Conservation (phyloP, 1,139 yeast genomes). For the Geotrichum aggregatum region DNA sequence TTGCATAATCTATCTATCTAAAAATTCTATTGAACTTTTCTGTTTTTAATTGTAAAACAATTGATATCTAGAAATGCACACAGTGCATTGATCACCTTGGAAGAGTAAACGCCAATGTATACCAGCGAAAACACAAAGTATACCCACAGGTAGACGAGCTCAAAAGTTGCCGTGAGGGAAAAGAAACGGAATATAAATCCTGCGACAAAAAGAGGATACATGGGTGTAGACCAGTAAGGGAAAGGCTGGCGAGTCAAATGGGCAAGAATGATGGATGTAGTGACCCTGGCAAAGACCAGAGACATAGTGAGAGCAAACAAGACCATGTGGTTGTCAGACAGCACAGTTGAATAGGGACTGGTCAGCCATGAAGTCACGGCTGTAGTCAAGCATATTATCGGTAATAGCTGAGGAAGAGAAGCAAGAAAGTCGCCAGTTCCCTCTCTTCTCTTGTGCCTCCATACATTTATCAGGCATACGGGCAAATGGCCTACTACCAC, state of each 20-base stretch:
- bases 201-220: constrained; percentile 39
- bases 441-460: constrained; percentile 43
- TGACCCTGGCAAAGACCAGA: constrained; percentile 65
- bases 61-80: constrained; percentile 40
- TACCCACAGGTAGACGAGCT: constrained; percentile 37
- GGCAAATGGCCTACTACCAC: constrained; percentile 49
- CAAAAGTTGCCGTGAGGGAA: constrained; percentile 27
- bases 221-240: constrained; percentile 47
- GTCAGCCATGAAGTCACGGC: constrained; percentile 38
- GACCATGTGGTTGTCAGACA: constrained; percentile 47
- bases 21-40: background rate
- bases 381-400: constrained; percentile 32
- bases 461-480: constrained; percentile 53
- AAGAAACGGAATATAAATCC: constrained; percentile 34
- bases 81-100: constrained; percentile 37
- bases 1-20: background rate
- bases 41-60: constrained; percentile 37
- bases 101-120: constrained; percentile 39
- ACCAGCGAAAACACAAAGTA: constrained; percentile 31
- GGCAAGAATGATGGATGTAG: constrained; percentile 53
- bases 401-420: constrained; percentile 40
- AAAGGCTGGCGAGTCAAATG: constrained; percentile 67
- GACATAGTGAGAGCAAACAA: constrained; percentile 61
- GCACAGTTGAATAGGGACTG: constrained; percentile 38
- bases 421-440: constrained; percentile 48